Conservation (phyloP, 257 asterid species). For the Knoxia roxburghii region DNA sequence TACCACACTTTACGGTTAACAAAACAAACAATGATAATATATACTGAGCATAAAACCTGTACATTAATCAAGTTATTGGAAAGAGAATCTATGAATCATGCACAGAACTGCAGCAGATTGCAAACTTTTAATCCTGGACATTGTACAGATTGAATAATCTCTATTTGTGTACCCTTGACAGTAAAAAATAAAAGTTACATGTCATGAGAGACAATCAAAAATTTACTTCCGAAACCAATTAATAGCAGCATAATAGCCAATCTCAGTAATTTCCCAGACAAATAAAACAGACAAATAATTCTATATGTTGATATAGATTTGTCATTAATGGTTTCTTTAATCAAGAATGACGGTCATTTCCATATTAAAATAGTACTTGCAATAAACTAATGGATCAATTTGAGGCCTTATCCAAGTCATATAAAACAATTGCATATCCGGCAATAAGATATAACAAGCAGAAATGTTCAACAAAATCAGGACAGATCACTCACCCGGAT, state of each 20-base stretch:
- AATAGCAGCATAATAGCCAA: background rate
- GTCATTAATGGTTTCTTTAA: background rate
- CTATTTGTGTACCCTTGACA: background rate
- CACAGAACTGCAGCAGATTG: background rate
- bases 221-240: background rate
- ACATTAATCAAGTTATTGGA: too few species aligned
- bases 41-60: background rate
- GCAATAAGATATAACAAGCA: conserved; percentile 3
- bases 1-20: too few species aligned
- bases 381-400: conserved; percentile 5
- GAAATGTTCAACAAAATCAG: background rate
- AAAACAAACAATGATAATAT: background rate
- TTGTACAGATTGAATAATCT: background rate
- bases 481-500: conserved; percentile 38
- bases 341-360: background rate
- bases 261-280: background rate
- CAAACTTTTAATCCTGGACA: background rate
- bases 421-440: conserved; percentile 9
- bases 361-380: conserved; percentile 12
- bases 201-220: conserved; percentile 8
- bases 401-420: conserved; percentile 13
- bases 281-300: conserved; percentile 1
- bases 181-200: background rate
- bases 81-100: background rate
- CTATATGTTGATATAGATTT: conserved; percentile 3